phyloP scores from a whole-genome alignment of 2,329 filamentous ascomycete genomes.

The Xylariaceae sp. region DNA sequence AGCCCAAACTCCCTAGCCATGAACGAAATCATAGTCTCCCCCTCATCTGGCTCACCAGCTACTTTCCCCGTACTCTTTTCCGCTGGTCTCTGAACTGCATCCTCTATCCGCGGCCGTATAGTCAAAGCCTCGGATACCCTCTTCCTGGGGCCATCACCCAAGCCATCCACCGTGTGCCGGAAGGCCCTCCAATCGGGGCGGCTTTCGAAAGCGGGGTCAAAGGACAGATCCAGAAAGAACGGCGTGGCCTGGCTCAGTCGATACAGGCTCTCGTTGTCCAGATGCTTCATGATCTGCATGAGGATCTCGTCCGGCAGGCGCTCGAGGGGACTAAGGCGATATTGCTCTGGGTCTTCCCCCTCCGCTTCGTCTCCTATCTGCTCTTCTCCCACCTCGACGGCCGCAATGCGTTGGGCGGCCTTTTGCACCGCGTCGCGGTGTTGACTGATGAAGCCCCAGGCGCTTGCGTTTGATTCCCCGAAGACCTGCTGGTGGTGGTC shows the following conservation, averaged over 20 bases:
- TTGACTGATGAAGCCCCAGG: background rate
- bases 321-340: constrained; percentile 15
- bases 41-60: constrained; percentile 1
- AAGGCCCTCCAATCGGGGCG: constrained; percentile 18
- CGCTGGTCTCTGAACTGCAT: background rate
- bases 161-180: constrained; percentile 6
- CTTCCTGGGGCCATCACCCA: constrained; percentile 1
- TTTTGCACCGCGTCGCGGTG: background rate
- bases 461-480: background rate
- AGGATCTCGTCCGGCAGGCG: constrained; percentile 20
- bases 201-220: constrained; percentile 14
- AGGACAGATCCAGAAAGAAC: constrained; percentile 19
- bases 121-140: background rate
- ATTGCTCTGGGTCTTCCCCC: background rate
- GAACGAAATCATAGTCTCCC: constrained; percentile 14
- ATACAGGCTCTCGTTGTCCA: constrained; percentile 22
- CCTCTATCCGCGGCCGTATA: background rate
- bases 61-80: background rate
- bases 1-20: constrained; percentile 6
- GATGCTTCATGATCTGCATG: constrained; percentile 18
- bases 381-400: background rate
- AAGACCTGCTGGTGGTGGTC: too few species aligned
- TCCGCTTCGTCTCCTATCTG: background rate
- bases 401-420: background rate
- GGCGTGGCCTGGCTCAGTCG: constrained; percentile 17